Base-by-base conservation (phyloP, 805 yeast species). In the Pichia paraexigua region DNA sequence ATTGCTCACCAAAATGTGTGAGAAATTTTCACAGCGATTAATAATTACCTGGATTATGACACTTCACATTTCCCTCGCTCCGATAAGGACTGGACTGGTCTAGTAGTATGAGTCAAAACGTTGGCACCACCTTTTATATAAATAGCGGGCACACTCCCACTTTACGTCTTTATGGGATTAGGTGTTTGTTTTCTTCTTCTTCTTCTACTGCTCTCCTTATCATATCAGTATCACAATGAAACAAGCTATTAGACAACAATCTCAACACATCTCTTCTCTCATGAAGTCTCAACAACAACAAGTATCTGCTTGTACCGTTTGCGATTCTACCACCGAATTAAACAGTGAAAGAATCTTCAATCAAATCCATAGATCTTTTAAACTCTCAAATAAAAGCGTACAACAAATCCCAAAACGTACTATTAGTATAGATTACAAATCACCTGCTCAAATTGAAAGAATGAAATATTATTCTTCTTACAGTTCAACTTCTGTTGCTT, bases 381-480 rank as follows among this genome's bases (percentile, higher is more conserved):
- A 28, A n/a, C n/a, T 35, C 6, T 17, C 39, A 2, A 35, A n/a
- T 20, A 35, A 5, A 17, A 35, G n/a, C 20, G 4, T 4, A 10
- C 39, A 35, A 8, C 39, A 35, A n/a, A 35, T 35, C 11, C 39
- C 39, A 35, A 35, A 35, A n/a, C 39, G 44, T 11, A 24, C 44
- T 13, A 15, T 25, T 5, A 42, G 44, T 30, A 18, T 45, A 28
- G 22, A 49, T 10, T 45, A 49, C 21, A 49, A 22, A n/a, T 50
- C 53, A 13, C 49, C 42, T 8, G 53, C 53, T 11, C 53, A 50
- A 30, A 41, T 50, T 12, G 53, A 50, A 39, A 30, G 53, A 21
- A 45, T 50, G 53, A 50, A 50, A 28, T 2, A 32, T 10, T 50
- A 50, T 30, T 45, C 53, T 22, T 30, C 47, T 2, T 30, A n/a